phyloP scores from a whole-genome alignment of 1,139 yeast genomes.

The Candida mesenterica region DNA sequence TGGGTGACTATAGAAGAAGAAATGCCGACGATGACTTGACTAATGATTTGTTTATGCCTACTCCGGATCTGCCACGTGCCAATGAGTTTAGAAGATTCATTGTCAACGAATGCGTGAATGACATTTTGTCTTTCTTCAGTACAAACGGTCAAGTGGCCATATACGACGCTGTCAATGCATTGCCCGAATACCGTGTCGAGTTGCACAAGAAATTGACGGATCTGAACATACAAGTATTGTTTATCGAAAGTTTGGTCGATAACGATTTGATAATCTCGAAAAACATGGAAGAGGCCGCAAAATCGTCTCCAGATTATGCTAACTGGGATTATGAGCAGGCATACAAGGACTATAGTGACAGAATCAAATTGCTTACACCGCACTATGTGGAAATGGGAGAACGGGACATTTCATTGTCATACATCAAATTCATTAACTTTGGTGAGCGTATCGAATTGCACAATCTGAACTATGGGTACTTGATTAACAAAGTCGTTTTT shows the following conservation, averaged over 20 bases:
- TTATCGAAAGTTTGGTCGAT: conserved; percentile 85
- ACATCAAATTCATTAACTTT: conserved; percentile 82
- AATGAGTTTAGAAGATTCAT: conserved; percentile 57
- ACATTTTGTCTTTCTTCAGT: conserved; percentile 65
- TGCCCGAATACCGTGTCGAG: conserved; percentile 62
- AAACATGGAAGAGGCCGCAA: conserved; percentile 79
- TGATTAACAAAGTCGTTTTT: conserved; percentile 85
- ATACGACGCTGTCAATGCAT: conserved; percentile 92
- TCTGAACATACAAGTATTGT: conserved; percentile 70
- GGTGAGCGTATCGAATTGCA: conserved; percentile 84
- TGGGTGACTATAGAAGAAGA: conserved; percentile 86
- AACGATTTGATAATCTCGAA: conserved; percentile 66
- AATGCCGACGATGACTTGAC: conserved; percentile 55
- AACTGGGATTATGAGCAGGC: conserved; percentile 70
- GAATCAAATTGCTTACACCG: conserved; percentile 52
- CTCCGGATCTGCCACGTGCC: conserved; percentile 55
- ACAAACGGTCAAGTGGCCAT: conserved; percentile 89
- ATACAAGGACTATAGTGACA: conserved; percentile 54
- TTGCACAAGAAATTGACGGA: conserved; percentile 54
- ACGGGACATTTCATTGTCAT: conserved; percentile 56
- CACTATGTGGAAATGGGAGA: conserved; percentile 52
- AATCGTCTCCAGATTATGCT: conserved; percentile 82
- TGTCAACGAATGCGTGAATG: conserved; percentile 63
- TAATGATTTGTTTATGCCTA: conserved; percentile 67
- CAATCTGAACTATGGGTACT: conserved; percentile 80